Percentiles rank a stretch among this genome's conserved stretches.
phyloP scores from a whole-genome alignment of 768 basidiomycete species.

The Phanerochaete sordida region DNA sequence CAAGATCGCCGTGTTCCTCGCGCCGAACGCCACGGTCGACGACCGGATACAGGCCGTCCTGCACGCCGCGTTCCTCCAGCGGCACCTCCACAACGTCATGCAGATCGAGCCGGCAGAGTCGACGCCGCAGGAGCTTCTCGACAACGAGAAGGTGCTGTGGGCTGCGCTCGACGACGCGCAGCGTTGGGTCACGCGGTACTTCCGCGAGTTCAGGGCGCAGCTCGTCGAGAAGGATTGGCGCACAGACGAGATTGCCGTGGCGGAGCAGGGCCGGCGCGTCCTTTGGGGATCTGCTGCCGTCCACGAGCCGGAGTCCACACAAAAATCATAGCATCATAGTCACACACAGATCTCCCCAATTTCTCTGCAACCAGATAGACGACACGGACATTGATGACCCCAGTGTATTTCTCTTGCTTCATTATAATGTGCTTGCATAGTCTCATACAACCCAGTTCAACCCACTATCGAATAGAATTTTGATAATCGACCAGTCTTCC shows the following conservation, averaged over 20 bases:
- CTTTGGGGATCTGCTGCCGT: constrained; percentile 15
- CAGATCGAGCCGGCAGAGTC: background rate
- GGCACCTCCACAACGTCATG: background rate
- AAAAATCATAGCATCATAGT: background rate
- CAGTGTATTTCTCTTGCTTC: background rate
- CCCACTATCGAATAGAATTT: too few species aligned
- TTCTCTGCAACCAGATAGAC: background rate
- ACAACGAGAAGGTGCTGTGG: constrained; percentile 2
- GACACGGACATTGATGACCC: background rate
- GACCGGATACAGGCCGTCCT: constrained; percentile 23
- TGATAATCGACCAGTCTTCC: too few species aligned
- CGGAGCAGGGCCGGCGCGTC: constrained; percentile 24
- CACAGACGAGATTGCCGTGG: constrained; percentile 25
- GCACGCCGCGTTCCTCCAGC: constrained; percentile 19
- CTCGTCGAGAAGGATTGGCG: constrained; percentile 21
- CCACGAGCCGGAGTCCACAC: background rate
- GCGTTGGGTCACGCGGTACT: constrained; percentile 13
- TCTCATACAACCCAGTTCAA: background rate
- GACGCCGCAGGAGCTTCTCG: background rate
- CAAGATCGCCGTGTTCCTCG: constrained; percentile 19
- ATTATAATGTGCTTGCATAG: background rate
- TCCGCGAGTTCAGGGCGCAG: constrained; percentile 15
- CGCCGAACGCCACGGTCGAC: constrained; percentile 20
- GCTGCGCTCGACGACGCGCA: constrained; percentile 11
- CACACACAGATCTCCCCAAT: too few species aligned